A percentile compares a stretch with the other conserved stretches of the same genome.
Evolutionary conservation across 352 stramenopile genomes (phyloP).

Genomic region (Phytophthora sansomeana): DNA sequence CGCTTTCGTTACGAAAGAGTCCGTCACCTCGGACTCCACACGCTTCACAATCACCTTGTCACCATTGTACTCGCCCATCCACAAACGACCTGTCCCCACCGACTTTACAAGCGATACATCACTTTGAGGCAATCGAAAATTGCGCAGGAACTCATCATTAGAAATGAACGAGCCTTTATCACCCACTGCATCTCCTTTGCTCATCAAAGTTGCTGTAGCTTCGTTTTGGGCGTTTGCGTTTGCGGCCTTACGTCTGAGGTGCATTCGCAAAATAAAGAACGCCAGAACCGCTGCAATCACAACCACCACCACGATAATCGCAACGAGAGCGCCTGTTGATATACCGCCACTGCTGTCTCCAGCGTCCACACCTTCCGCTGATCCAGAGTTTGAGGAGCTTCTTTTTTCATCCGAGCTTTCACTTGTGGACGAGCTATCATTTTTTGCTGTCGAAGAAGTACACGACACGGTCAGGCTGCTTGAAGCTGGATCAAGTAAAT

Average conservation of each 20-base stretch:
- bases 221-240: slow-evolving; percentile 35
- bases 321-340: slow-evolving; percentile 54
- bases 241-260: slow-evolving; percentile 37
- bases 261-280: slow-evolving; percentile 48
- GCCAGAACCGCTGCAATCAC: slow-evolving; percentile 48
- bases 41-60: slow-evolving; percentile 78
- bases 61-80: slow-evolving; percentile 63
- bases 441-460: too few species aligned
- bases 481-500: too few species aligned
- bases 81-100: slow-evolving; percentile 57
- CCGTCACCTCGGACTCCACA: slow-evolving; percentile 69
- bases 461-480: too few species aligned
- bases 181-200: slow-evolving; percentile 46
- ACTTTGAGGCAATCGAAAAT: slow-evolving; percentile 59
- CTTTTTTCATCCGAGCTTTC: too few species aligned
- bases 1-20: slow-evolving; percentile 66
- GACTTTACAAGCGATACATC: slow-evolving; percentile 68
- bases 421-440: too few species aligned
- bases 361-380: background rate
- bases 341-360: slow-evolving; percentile 25
- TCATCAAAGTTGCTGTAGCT: slow-evolving; percentile 53
- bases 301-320: slow-evolving; percentile 56
- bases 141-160: slow-evolving; percentile 67
- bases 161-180: slow-evolving; percentile 72
- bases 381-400: background rate